These are phyloP conservation scores for Termitomyces sp. DNA, from an alignment of 768 basidiomycete genomes.

Conservation along the genomic window DNA sequence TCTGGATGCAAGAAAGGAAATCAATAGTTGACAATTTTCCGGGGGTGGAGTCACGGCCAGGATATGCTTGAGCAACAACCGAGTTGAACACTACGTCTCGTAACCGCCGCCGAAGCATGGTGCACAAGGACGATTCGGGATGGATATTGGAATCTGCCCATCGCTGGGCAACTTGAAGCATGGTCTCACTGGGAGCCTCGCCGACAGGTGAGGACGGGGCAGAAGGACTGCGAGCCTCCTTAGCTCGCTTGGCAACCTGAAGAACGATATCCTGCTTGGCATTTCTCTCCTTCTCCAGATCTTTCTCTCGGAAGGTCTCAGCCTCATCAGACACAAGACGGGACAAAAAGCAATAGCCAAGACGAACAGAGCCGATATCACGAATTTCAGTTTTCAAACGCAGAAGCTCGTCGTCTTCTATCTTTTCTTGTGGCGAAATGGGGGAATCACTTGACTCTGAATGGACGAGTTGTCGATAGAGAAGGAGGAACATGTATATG, in stretches of 20 bases:
- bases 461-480: conserved; percentile 70
- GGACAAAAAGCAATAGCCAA: conserved; percentile 53
- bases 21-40: conserved; percentile 23
- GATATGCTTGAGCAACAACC: conserved; percentile 50
- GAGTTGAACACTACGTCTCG: conserved; percentile 58
- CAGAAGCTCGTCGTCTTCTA: conserved; percentile 49
- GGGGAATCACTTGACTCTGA: conserved; percentile 35
- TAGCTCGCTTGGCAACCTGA: conserved; percentile 71
- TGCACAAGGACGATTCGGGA: conserved; percentile 50
- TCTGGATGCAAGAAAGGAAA: conserved; percentile 15
- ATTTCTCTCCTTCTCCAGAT: conserved; percentile 46
- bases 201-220: conserved; percentile 21
- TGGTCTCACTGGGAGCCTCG: conserved; percentile 41
- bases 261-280: conserved; percentile 64
- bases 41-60: conserved; percentile 32
- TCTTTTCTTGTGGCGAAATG: conserved; percentile 23
- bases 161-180: conserved; percentile 56
- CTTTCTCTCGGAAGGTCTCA: conserved; percentile 23
- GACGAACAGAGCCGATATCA: conserved; percentile 57
- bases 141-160: conserved; percentile 72
- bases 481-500: conserved; percentile 75
- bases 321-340: conserved; percentile 18
- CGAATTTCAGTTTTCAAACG: conserved; percentile 72
- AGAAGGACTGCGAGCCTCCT: conserved; percentile 30
- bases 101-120: conserved; percentile 57